Base-by-base conservation (phyloP, 768 basidiomycete genomes). In the Tylopilus sp. region DNA sequence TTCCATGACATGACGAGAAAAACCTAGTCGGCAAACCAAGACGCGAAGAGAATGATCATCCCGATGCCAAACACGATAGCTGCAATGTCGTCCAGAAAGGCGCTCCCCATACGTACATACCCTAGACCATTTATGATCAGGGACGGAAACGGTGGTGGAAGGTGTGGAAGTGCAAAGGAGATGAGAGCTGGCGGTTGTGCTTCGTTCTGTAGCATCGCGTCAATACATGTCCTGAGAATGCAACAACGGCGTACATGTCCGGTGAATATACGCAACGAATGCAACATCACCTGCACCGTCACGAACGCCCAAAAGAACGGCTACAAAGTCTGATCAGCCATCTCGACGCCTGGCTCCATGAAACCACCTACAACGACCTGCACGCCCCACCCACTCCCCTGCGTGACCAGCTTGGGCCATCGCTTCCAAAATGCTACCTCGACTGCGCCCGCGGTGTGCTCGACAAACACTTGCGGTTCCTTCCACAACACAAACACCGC, bases 281-380 rank as follows among this genome's bases (percentile, higher is more conserved):
- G 87, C 40, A 92, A 62, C 18, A 76, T 75, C 21, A 91, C 73
- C 57, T 91, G 80, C 4, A 91, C 64, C 1, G 89, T 85, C 35
- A 80, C 79, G 53, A 91, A 91, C 8, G 80, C 84, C 86, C 86
- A 90, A 65, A 91, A 88, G 71, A 92, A 88, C 1, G 87, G 83
- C 88, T 91, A 56, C 17, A 1, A 31, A 13, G 22, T 36, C 33
- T 18, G 20, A 10, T 26, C 30, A 55, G 44, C 18, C 0, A 41
- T 25, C 46, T 17, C 15, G 40, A 31, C 33, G 44, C 6, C 17
- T 1, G 6, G 13, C 15, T 10, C 12, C 15, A 31, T n/a, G n/a
- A n/a, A 30, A 48, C n/a, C 42, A 48, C 83, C 55, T 59, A 88
- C 86, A 69, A 85, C 74, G 40, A 76, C 58, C 56, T 82, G 81